Conservation (phyloP, 1,139 yeast genomes). For the Yamadazyma buinensis region DNA sequence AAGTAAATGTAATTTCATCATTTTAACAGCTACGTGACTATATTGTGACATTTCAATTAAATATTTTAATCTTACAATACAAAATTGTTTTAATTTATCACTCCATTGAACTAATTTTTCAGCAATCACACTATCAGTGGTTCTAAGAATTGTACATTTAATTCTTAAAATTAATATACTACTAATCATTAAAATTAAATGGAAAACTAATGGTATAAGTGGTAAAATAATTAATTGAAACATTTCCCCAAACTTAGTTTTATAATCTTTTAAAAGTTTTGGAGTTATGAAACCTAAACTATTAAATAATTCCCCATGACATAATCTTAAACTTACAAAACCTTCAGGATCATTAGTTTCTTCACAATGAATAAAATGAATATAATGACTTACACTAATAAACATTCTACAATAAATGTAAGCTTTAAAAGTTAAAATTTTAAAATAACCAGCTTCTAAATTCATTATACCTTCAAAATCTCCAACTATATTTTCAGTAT, state of each 20-base stretch:
- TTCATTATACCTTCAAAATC: not conserved
- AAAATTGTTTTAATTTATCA: conserved; percentile 4
- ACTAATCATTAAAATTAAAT: conserved; percentile 4
- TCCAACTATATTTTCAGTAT: not conserved
- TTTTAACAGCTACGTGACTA: conserved; percentile 10
- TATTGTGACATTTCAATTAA: conserved; percentile 6
- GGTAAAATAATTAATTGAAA: conserved; percentile 9
- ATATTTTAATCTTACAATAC: conserved; percentile 7
- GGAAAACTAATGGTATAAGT: conserved; percentile 4
- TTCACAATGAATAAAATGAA: conserved; percentile 6
- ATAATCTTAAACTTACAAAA: conserved; percentile 4
- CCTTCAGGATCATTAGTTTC: conserved; percentile 4
- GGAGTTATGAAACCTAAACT: conserved; percentile 7
- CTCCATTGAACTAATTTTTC: conserved; percentile 3
- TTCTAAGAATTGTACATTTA: conserved; percentile 5
- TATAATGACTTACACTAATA: conserved; percentile 1
- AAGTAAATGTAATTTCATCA: conserved; percentile 7
- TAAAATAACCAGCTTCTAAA: conserved; percentile 7
- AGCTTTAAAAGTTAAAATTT: conserved; percentile 4
- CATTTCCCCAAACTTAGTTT: conserved; percentile 5
- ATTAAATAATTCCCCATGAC: conserved; percentile 4
- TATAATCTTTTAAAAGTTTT: conserved; percentile 2
- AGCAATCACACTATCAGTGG: not conserved
- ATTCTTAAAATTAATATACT: conserved; percentile 6
- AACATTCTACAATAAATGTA: conserved; percentile 5